These are phyloP conservation scores for Didymella sp. DNA, from an alignment of 2,329 filamentous ascomycete species.

Conservation along the genomic window DNA sequence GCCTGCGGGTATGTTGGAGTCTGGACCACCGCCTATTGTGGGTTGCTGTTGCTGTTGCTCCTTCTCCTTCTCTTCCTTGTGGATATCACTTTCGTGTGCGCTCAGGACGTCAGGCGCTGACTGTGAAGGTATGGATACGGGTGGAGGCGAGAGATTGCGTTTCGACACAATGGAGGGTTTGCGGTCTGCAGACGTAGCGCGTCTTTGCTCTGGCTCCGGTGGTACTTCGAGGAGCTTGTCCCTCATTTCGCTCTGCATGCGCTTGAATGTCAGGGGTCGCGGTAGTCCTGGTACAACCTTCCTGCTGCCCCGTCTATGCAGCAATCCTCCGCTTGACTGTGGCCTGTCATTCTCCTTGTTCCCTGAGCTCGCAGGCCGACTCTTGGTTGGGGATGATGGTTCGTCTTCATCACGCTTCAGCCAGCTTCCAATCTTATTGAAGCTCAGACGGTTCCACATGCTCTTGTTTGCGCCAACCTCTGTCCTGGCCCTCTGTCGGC, in stretches of 20 bases:
- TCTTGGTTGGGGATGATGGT: slow-evolving; percentile 27
- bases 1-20: slow-evolving; percentile 45
- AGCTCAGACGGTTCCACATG: slow-evolving; percentile 48
- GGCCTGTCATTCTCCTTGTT: slow-evolving; percentile 47
- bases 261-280: slow-evolving; percentile 77
- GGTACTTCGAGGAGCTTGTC: slow-evolving; percentile 73
- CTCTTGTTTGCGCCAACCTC: slow-evolving; percentile 45
- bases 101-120: slow-evolving; percentile 51
- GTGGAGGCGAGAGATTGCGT: slow-evolving; percentile 53
- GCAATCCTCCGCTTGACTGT: slow-evolving; percentile 43
- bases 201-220: slow-evolving; percentile 69
- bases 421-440: slow-evolving; percentile 52
- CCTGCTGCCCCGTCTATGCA: slow-evolving; percentile 48
- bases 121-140: slow-evolving; percentile 45
- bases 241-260: slow-evolving; percentile 81
- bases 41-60: slow-evolving; percentile 27
- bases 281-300: slow-evolving; percentile 81
- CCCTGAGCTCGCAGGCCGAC: slow-evolving; percentile 4
- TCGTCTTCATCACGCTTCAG: slow-evolving; percentile 50
- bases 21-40: slow-evolving; percentile 41
- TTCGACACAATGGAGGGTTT: slow-evolving; percentile 68
- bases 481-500: slow-evolving; percentile 44
- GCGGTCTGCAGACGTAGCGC: slow-evolving; percentile 73
- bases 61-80: slow-evolving; percentile 30
- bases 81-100: slow-evolving; percentile 35